Conservation (phyloP, 2,329 filamentous ascomycete genomes). For the Cercospora zeina region DNA sequence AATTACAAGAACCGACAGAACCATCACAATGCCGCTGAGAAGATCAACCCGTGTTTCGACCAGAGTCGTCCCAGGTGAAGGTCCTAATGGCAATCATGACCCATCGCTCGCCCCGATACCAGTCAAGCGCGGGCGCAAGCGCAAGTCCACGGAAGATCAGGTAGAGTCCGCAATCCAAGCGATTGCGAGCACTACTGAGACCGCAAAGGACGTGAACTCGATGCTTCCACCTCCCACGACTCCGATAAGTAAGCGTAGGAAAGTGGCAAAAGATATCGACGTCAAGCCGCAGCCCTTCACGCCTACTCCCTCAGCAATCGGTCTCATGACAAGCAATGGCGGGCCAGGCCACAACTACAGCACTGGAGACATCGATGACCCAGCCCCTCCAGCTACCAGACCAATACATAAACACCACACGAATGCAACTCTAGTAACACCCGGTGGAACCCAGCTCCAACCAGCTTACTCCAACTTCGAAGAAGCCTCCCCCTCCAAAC, state of each 20-base stretch:
- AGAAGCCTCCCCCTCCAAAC: conserved; percentile 40
- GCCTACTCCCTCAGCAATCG: conserved; percentile 53
- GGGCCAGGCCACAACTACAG: conserved; percentile 39
- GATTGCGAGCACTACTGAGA: conserved; percentile 20
- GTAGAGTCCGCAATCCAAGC: conserved; percentile 21
- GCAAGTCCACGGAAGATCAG: conserved; percentile 26
- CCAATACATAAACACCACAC: conserved; percentile 64
- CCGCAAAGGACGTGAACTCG: conserved; percentile 19
- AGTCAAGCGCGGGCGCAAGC: conserved; percentile 31
- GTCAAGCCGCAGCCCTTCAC: conserved; percentile 45
- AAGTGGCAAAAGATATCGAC: conserved; percentile 27
- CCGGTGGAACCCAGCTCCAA: conserved; percentile 65
- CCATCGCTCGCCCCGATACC: conserved; percentile 20
- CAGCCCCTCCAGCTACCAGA: conserved; percentile 44
- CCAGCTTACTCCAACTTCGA: conserved; percentile 48
- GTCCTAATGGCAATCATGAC: conserved; percentile 14
- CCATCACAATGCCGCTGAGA: conserved; percentile 52
- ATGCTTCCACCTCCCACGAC: conserved; percentile 40
- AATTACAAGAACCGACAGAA: background rate
- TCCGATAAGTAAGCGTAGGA: conserved; percentile 35
- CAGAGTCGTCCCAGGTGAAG: conserved; percentile 8
- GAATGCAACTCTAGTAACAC: conserved; percentile 71
- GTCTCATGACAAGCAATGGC: conserved; percentile 47
- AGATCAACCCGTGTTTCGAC: conserved; percentile 52
- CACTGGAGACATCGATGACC: conserved; percentile 45